Base-by-base conservation (phyloP, 75 land plant genomes). In the Pinus albicaulis region DNA sequence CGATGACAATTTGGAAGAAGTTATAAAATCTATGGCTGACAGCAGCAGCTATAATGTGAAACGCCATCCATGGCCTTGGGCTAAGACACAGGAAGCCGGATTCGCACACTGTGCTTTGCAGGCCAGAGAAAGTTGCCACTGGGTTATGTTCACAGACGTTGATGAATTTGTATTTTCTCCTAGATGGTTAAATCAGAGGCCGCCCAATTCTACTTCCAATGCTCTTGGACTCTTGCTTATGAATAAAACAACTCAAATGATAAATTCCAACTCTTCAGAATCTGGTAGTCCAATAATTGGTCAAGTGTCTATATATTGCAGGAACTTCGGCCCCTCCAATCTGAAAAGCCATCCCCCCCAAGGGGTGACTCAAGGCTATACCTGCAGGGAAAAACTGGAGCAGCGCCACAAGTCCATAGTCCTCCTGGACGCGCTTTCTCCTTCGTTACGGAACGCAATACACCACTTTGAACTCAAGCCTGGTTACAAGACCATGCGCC, bases 281-380 rank as follows among this genome's bases (percentile, higher is more conserved):
- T 48, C 53, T 11, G 53, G 53, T 48, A 48, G 12, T 48, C 53
- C 53, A 48, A 48, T 48, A 48, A 19, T 84, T 55, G 88, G 88
- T n/a, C 88, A 84, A 41, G 64, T 84, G 6, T 76, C 69, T 5
- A 25, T 80, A 6, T 38, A 59, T 4, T 86, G 88, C 79, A 57
- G 79, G 44, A 75, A 75, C 23, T 86, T 86, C 26, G 88, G 88
- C 24, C 82, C 88, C 1, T 84, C 88, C 0, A 76, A 76, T 57
- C 63, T 57, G 64, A 72, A 14, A 12, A 34, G 3, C 12, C 75
- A 76, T 38, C 88, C 88, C 0, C 56, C 53, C 0, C 8, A 55
- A 4, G 88, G 88, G 13, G 76, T 86, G 1, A 86, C 87, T 3
- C 87, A 84, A 64, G 88, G 88, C 14, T 86, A 86, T 38, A 84